phyloP scores from a whole-genome alignment of 257 asterid genomes.

The Eucommia ulmoides region DNA sequence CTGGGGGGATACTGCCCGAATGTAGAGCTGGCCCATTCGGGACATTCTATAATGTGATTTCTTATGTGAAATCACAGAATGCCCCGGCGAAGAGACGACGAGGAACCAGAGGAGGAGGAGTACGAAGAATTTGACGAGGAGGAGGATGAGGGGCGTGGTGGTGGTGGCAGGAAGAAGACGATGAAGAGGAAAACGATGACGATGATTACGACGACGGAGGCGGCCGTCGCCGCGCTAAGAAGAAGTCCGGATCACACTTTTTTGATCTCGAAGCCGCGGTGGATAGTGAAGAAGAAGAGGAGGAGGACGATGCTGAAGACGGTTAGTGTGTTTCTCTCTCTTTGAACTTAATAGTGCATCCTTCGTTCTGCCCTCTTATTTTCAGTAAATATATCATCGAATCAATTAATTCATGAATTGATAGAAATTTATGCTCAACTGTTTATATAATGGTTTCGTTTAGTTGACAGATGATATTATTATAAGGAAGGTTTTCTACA shows the following conservation, averaged over 20 bases:
- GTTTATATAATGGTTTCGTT: background rate
- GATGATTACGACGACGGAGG: slow-evolving; percentile 32
- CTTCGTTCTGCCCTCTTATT: background rate
- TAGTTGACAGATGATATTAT: background rate
- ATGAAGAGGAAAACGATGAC: slow-evolving; percentile 31
- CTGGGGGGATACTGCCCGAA: too few species aligned
- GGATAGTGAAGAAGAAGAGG: slow-evolving; percentile 73
- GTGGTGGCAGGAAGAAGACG: slow-evolving; percentile 39
- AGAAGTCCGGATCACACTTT: slow-evolving; percentile 56
- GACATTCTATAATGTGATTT: too few species aligned
- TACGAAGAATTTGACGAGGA: slow-evolving; percentile 41
- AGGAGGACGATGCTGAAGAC: slow-evolving; percentile 89
- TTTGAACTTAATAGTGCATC: background rate
- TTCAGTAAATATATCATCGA: too few species aligned
- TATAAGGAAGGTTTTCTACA: too few species aligned
- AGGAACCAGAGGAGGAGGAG: slow-evolving; percentile 54
- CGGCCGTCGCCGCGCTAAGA: slow-evolving; percentile 53
- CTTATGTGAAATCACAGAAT: too few species aligned
- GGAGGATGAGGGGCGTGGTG: slow-evolving; percentile 37
- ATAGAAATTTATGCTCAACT: too few species aligned
- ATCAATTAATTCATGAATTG: too few species aligned
- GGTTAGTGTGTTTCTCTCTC: slow-evolving; percentile 41
- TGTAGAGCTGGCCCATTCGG: too few species aligned
- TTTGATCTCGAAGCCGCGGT: slow-evolving; percentile 74
- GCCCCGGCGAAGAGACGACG: too few species aligned